Evolutionary conservation across 1,284 basidiomycete species (phyloP).

Genomic region (Irpex sp.): DNA sequence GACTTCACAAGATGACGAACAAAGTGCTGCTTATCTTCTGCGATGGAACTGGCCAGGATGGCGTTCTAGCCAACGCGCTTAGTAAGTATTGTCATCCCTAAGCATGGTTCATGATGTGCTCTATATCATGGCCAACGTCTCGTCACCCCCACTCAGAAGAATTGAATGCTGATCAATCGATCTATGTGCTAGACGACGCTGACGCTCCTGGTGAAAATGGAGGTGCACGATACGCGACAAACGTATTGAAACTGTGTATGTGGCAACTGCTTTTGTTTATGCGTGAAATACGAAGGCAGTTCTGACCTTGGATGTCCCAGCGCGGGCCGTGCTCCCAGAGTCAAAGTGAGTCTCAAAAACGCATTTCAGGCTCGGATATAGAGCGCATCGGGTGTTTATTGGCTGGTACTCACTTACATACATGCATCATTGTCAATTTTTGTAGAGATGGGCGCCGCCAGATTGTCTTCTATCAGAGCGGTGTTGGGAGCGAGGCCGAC

Average conservation of each 20-base stretch:
- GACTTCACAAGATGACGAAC: neutral
- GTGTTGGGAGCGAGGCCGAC: constrained; percentile 23
- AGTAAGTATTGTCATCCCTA: neutral
- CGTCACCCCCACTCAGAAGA: no score
- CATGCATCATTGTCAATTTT: neutral
- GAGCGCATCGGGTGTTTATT: neutral
- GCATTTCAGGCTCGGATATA: neutral
- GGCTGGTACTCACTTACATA: neutral
- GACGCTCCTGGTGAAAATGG: neutral
- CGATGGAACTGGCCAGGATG: constrained; percentile 6
- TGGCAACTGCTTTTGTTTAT: neutral
- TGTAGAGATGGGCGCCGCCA: constrained; percentile 7
- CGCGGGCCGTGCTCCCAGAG: neutral
- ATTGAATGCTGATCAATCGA: no score
- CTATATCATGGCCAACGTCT: no score
- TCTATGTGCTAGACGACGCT: no score
- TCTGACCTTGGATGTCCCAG: neutral
- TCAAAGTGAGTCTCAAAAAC: neutral
- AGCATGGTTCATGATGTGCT: no score
- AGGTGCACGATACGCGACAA: constrained; percentile 1
- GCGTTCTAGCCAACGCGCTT: neutral
- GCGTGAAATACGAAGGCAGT: neutral
- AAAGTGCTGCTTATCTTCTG: constrained; percentile 6
- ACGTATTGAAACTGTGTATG: constrained; percentile 2
- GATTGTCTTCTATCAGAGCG: constrained; percentile 23